A percentile compares a stretch with the other conserved stretches of the same genome.
Evolutionary conservation across 2,329 filamentous ascomycete genomes (phyloP).

Genomic region (Trichoderma sp.): DNA sequence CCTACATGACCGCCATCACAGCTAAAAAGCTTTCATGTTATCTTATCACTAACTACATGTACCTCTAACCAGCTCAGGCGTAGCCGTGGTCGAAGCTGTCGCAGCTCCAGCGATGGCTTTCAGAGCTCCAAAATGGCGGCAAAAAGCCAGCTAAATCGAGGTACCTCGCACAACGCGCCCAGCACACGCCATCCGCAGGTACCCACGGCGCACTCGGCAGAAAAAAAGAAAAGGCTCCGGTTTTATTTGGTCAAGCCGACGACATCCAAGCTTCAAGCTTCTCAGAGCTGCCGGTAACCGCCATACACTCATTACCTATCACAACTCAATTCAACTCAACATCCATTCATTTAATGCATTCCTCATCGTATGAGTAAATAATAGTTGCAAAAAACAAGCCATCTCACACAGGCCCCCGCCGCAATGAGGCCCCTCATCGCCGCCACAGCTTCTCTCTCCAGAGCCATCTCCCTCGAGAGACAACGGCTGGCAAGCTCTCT

Average conservation of each 20-base stretch:
- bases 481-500: not conserved
- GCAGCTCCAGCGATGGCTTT: not conserved
- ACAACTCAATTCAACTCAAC: not conserved
- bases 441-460: constrained; percentile 7
- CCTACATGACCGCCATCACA: not conserved
- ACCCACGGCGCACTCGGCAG: constrained; percentile 4
- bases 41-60: constrained; percentile 12
- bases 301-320: not conserved
- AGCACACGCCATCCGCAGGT: not conserved
- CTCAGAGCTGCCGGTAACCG: not conserved
- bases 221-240: constrained; percentile 13
- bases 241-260: constrained; percentile 1
- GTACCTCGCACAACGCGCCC: not conserved
- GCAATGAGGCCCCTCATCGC: constrained; percentile 21
- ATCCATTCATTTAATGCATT: not conserved
- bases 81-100: not conserved
- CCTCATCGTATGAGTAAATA: not conserved
- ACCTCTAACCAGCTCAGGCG: constrained; percentile 11
- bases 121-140: not conserved
- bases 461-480: not conserved
- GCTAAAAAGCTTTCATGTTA: not conserved
- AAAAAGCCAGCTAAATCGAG: not conserved
- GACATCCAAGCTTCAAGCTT: not conserved
- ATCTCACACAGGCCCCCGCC: not conserved
- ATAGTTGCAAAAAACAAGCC: not conserved